phyloP scores from a whole-genome alignment of 805 yeast genomes.

The Wickerhamiella hasegawae region DNA sequence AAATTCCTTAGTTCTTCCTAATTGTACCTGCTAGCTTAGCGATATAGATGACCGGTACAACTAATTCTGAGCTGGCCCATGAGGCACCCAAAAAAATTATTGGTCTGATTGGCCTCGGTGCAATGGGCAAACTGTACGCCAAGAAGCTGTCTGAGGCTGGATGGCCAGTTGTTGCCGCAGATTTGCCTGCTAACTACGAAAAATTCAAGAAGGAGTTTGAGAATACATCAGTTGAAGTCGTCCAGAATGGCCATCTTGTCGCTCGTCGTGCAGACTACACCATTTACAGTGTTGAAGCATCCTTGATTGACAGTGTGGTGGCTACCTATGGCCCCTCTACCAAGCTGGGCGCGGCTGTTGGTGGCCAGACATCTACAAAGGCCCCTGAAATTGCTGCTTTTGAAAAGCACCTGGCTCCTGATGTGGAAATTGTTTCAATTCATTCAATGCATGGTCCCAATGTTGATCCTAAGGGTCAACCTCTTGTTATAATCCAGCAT shows the following conservation, averaged over 20 bases:
- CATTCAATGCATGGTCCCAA: constrained; percentile 94
- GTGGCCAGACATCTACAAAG: constrained; percentile 97
- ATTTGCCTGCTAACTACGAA: constrained; percentile 48
- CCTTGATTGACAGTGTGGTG: constrained; percentile 58
- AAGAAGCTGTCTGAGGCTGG: constrained; percentile 62
- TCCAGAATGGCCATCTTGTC: constrained; percentile 71
- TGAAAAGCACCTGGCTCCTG: constrained; percentile 56
- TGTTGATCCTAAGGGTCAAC: constrained; percentile 81
- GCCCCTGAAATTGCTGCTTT: constrained; percentile 79
- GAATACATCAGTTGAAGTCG: constrained; percentile 29
- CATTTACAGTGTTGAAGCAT: constrained; percentile 89
- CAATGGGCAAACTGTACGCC: constrained; percentile 90
- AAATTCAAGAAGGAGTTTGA: constrained; percentile 26
- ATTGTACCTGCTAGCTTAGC: no score
- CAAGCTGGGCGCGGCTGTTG: constrained; percentile 77
- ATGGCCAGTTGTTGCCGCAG: constrained; percentile 63
- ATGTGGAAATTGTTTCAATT: constrained; percentile 68
- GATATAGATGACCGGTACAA: no score
- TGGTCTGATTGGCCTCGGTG: constrained; percentile 93
- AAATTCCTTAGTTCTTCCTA: no score
- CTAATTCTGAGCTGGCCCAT: background rate
- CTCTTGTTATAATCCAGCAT: constrained; percentile 72
- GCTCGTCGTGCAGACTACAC: constrained; percentile 69
- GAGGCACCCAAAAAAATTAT: constrained; percentile 24
- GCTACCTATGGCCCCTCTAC: constrained; percentile 65